Base-by-base conservation (phyloP, 371 early-diverging fungal genomes). In the Funneliformis caledonium region DNA sequence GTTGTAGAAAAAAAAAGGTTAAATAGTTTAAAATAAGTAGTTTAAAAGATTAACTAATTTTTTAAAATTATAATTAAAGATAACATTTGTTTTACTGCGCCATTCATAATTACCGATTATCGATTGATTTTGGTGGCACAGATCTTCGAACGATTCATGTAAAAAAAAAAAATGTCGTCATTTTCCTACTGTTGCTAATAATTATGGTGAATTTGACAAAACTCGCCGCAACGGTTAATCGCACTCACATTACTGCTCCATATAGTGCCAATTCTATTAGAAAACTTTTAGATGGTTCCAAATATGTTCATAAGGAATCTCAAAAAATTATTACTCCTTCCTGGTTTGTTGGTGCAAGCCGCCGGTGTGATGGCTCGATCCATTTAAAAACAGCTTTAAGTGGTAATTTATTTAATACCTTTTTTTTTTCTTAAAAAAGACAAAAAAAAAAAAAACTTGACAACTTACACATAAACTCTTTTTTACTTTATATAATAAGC, bases 211-310 rank as follows among this genome's bases (percentile, higher is more conserved):
- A 67, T 26, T 22, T 48, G 11, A 26, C 33, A 31, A 64, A 48
- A 33, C 69, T 78, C 48, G 78, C 69, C 12, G 68, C 78, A 16
- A 16, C 67, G 19, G 47, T 68, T 31, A 78, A 78, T 78, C 78
- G 78, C 12, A 78, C 78, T 33, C 14, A 31, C 42, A 52, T 68
- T 26, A 78, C 50, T 47, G 78, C 78, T 9, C 78, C 78, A 12
- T 78, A 78, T 62, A 52, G 50, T 33, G 7, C 8, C 9, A 50
- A 14, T 78, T 56, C 78, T 14, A 22, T 78, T 48, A 78, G 22
- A 26, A 47, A 56, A 22, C 61, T 78, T n/a, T 78, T 78, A 9
- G 52, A 78, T 22, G 12, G 26, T 16, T 64, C 78, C 33, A 78
- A 67, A 8, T 14, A 19, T 67, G 8, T 67, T 67, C 65, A 42